These are phyloP conservation scores for Chytriomyces sp. DNA, from an alignment of 192 early-diverging fungal species.

Conservation along the genomic window DNA sequence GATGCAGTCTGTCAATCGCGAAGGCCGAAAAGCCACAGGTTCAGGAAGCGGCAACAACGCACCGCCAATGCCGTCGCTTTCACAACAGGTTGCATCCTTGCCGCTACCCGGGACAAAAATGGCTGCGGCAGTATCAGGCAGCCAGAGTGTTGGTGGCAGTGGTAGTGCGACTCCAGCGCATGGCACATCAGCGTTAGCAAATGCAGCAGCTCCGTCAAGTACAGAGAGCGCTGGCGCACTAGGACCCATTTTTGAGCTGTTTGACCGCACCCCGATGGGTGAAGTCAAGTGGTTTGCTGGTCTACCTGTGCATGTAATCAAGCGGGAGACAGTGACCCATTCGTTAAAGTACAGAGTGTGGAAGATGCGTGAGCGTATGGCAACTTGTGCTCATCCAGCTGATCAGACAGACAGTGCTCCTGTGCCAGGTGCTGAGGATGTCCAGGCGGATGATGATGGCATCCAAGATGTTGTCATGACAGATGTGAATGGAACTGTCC, in stretches of 20 bases:
- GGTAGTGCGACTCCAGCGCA: neutral
- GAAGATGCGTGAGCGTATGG: slow-evolving; percentile 35
- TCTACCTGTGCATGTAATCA: slow-evolving; percentile 53
- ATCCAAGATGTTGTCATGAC: neutral
- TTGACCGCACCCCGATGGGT: slow-evolving; percentile 45
- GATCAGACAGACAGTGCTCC: neutral
- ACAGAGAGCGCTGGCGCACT: slow-evolving; percentile 8
- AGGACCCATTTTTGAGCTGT: slow-evolving; percentile 33
- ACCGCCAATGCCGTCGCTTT: slow-evolving; percentile 12
- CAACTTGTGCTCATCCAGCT: neutral
- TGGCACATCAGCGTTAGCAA: slow-evolving; percentile 6
- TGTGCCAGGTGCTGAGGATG: neutral
- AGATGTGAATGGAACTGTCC: too few species aligned
- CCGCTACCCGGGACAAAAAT: slow-evolving; percentile 20
- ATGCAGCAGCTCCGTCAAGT: neutral
- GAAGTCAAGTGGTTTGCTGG: slow-evolving; percentile 56
- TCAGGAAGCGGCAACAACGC: neutral
- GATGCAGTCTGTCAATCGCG: neutral
- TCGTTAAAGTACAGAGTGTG: slow-evolving; percentile 45
- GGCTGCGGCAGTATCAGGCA: neutral
- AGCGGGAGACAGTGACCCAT: slow-evolving; percentile 37
- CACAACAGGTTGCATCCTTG: slow-evolving; percentile 26
- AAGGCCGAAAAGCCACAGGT: neutral
- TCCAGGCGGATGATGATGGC: neutral
- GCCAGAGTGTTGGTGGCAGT: slow-evolving; percentile 5